A percentile compares a stretch with the other conserved stretches of the same genome.
Evolutionary conservation across 2,329 filamentous ascomycete genomes (phyloP).

Genomic region (Penicillium sp.): DNA sequence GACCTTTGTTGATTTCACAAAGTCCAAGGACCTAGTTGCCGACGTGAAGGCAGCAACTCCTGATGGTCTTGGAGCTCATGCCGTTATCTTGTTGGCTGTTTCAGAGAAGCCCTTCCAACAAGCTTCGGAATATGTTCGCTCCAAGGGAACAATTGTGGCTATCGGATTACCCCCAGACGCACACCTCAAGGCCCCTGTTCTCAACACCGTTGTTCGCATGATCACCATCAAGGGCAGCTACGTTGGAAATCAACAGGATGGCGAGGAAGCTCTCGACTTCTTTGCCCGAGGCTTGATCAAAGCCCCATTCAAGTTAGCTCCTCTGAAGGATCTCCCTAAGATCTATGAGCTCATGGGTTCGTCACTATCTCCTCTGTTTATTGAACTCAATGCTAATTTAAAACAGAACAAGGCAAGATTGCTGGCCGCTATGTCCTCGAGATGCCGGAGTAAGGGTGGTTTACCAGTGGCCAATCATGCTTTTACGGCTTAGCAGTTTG

Average conservation of each 20-base stretch:
- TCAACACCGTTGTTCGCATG: constrained; percentile 82
- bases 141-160: constrained; percentile 76
- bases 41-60: constrained; percentile 77
- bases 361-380: not conserved
- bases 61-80: constrained; percentile 69
- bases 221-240: constrained; percentile 86
- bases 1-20: constrained; percentile 74
- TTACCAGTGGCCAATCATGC: no score
- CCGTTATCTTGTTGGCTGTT: constrained; percentile 78
- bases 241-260: constrained; percentile 84
- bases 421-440: constrained; percentile 18
- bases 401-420: constrained; percentile 17
- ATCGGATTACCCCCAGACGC: constrained; percentile 81
- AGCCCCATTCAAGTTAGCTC: constrained; percentile 76
- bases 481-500: no score
- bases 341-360: constrained; percentile 68
- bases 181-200: constrained; percentile 70
- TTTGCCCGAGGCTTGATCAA: constrained; percentile 76
- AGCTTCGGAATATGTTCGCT: constrained; percentile 78
- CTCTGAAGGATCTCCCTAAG: constrained; percentile 71
- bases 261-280: constrained; percentile 84
- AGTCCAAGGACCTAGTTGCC: constrained; percentile 69
- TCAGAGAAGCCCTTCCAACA: constrained; percentile 91
- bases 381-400: not conserved
- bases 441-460: constrained; percentile 14